Base-by-base conservation (phyloP, 2,329 filamentous ascomycete genomes). In the Pseudogymnoascus sp. region DNA sequence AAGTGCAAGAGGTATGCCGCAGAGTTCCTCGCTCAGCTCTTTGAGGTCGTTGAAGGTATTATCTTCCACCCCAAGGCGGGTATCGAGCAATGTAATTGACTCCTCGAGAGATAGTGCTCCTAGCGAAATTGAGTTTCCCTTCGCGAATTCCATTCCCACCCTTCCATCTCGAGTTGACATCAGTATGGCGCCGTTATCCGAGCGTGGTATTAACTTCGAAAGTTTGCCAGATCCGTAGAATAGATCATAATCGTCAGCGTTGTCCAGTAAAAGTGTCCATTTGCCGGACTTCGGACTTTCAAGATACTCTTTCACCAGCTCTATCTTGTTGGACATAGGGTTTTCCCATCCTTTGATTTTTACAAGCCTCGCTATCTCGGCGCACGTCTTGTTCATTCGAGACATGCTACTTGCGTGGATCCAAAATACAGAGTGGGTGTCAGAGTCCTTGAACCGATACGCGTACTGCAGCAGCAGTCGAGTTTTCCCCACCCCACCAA, bases 241-340 rank as follows among this genome's bases (percentile, higher is more conserved):
- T 0, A 78, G 63, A 1, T 72, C 64, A 3, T 60, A 35, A 59
- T 80, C 76, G 59, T 80, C 77, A 11, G 75, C 76, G 57, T 78
- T 80, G 62, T 80, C 77, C 11, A 80, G 61, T 28, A 80, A 67
- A 36, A 80, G 62, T 0, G 80, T 68, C 78, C 77, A 80, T 0
- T 63, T 64, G 1, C 71, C 69, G 0, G 69, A 64, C 4, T 57
- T 63, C 17, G 69, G 66, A 6, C 64, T 62, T 44, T 64, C 66
- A 11, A 70, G 42, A 28, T 65, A 63, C 1, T 47, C 38, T 62
- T 65, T 42, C 9, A 70, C 60, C 9, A 62, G 47, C 26, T 66
- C 53, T 57, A 63, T 63, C 57, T 60, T 50, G 53, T 61, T 64
- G 28, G 64, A 63, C n/a, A 53, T 57, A 61, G 65, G 68, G 4